Evolutionary conservation across 768 basidiomycete species (phyloP).

Genomic region (Pleurotus platypus): DNA sequence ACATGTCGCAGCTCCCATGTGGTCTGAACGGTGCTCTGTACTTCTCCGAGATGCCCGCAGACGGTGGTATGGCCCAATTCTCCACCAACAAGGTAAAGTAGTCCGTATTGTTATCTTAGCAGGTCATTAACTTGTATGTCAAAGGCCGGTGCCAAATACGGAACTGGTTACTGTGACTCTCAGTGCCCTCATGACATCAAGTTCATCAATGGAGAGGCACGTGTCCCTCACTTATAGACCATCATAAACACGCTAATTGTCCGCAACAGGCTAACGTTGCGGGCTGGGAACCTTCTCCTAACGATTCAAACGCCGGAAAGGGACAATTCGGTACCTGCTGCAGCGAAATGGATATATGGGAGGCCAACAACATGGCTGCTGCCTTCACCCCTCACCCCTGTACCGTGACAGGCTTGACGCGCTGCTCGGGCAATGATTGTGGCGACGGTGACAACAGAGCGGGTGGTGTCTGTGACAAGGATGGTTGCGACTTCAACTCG

Average conservation of each 20-base stretch:
- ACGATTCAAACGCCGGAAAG: slow-evolving; percentile 31
- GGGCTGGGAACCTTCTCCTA: slow-evolving; percentile 26
- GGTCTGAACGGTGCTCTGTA: slow-evolving; percentile 48
- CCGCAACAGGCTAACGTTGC: slow-evolving; percentile 29
- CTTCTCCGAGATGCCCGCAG: slow-evolving; percentile 41
- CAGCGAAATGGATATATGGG: slow-evolving; percentile 43
- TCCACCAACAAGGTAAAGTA: slow-evolving; percentile 30
- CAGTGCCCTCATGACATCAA: slow-evolving; percentile 44
- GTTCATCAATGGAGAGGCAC: slow-evolving; percentile 40
- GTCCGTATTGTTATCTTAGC: background rate
- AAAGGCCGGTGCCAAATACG: slow-evolving; percentile 36
- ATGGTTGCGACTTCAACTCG: slow-evolving; percentile 47
- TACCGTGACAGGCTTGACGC: slow-evolving; percentile 28
- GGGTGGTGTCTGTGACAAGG: slow-evolving; percentile 35
- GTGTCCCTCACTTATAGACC: background rate
- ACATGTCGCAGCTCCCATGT: slow-evolving; percentile 44
- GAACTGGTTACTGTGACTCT: slow-evolving; percentile 46
- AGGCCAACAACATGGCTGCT: slow-evolving; percentile 33
- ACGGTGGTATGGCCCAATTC: slow-evolving; percentile 36
- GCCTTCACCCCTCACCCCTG: slow-evolving; percentile 41
- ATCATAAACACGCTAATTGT: background rate
- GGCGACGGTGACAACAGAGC: slow-evolving; percentile 22
- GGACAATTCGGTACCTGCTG: slow-evolving; percentile 36
- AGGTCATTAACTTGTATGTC: too few species aligned
- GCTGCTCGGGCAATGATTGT: slow-evolving; percentile 30